Evolutionary conservation across 2,329 filamentous ascomycete genomes (phyloP).

Genomic region (Scedosporium dehoogii): DNA sequence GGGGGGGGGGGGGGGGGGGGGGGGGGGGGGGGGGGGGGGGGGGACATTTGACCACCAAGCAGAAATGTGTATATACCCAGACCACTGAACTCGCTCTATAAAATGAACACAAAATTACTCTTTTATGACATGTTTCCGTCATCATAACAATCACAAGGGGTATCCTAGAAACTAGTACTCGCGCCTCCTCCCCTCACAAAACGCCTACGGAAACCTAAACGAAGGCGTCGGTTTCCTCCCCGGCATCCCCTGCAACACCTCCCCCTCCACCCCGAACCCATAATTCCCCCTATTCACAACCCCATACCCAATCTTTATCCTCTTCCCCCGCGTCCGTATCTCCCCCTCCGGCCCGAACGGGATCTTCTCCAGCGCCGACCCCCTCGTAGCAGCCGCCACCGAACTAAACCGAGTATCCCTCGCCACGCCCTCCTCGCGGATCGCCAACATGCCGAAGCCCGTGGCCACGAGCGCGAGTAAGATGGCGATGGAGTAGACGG

Average conservation of each 20-base stretch:
- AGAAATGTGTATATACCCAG: too few species aligned
- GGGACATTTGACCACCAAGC: too few species aligned
- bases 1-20: too few species aligned
- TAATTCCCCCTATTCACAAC: not conserved
- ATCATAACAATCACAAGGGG: too few species aligned
- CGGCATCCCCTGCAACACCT: conserved; percentile 2
- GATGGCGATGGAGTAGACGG: conserved; percentile 23
- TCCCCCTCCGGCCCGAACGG: conserved; percentile 15
- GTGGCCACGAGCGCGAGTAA: conserved; percentile 17
- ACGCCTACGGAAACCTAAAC: not conserved
- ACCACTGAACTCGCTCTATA: too few species aligned
- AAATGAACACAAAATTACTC: too few species aligned
- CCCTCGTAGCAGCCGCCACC: conserved; percentile 28
- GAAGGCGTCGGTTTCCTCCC: not conserved
- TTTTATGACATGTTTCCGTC: too few species aligned
- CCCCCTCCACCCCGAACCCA: conserved; percentile 7
- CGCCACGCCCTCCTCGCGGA: conserved; percentile 21
- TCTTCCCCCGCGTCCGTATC: conserved; percentile 6
- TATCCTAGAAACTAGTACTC: too few species aligned
- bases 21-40: too few species aligned
- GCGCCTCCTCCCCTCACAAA: not conserved
- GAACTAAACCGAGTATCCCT: conserved; percentile 27
- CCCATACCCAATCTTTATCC: conserved; percentile 5
- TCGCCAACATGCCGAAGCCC: conserved; percentile 18
- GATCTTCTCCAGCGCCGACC: conserved; percentile 23